Conservation (phyloP, 129 eudicot species). For the Sambucus nigra region DNA sequence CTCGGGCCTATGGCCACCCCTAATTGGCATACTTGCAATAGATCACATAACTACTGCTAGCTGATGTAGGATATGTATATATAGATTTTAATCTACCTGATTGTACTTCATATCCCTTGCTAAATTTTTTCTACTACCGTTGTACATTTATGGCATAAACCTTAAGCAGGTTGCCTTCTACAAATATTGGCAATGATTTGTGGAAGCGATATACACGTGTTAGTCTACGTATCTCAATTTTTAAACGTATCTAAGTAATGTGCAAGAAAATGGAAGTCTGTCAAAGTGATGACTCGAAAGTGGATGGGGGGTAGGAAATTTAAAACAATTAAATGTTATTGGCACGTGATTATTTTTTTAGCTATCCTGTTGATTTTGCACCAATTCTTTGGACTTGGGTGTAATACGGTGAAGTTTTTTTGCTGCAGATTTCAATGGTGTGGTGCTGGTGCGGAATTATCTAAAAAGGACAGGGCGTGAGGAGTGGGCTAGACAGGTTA, state of each 20-base stretch:
- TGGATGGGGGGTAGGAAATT: not conserved
- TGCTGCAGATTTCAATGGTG: conserved; percentile 84
- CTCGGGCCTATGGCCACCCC: too few species aligned
- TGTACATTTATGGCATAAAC: not conserved
- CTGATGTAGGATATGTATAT: too few species aligned
- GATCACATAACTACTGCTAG: too few species aligned
- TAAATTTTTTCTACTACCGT: too few species aligned
- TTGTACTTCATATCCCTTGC: not conserved
- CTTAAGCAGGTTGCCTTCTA: not conserved
- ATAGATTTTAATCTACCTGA: not conserved
- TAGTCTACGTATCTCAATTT: not conserved
- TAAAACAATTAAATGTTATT: not conserved
- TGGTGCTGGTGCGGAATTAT: conserved; percentile 80
- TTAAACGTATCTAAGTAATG: not conserved
- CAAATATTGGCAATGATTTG: not conserved
- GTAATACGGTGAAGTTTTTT: conserved; percentile 3
- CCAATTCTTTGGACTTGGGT: not conserved
- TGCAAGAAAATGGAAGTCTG: not conserved
- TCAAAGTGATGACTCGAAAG: not conserved
- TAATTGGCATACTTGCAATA: too few species aligned
- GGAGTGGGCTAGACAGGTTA: conserved; percentile 85
- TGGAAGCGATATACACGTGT: not conserved
- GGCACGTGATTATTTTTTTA: not conserved
- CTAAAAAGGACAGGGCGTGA: conserved; percentile 68
- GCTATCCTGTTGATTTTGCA: not conserved